Evolutionary conservation across 331 rosid species (phyloP), one percentile per base, ranked within the genome.

Genomic region (Quercus phellos): DNA sequence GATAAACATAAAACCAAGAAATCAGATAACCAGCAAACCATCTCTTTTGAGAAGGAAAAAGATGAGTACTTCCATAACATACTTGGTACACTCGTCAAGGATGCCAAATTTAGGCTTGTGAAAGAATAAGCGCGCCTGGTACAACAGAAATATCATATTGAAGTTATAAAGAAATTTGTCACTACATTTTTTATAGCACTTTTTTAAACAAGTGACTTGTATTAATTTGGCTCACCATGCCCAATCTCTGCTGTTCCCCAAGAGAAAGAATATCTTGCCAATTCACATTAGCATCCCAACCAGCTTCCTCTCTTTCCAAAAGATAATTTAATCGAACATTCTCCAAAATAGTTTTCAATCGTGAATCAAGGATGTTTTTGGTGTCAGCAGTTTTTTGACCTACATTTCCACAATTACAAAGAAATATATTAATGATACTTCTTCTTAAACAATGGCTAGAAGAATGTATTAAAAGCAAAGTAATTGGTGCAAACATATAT

Each of bases 21-120:
- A 83, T 61, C 55, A 74, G 71, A 78, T 55, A 63, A 55, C 19
- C 51, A 24, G 78, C 32, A 35, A 38, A 73, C 70, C 70, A 56
- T 67, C 26, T 75, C 14, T 51, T 64, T 53, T 5, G 0, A 56
- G 72, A 55, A 55, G 68, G 32, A 75, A 69, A 79, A 56, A 72
- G 30, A 43, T 14, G 34, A 34, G 56, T 38, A 51, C 18, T 74
- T 74, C 19, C 72, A 88, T 71, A 80, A 43, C 99, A 7, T 90
- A 94, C 99, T 94, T 94, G 86, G 99, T 94, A 83, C 99, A 94
- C 85, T 94, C 99, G 66, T 94, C 99, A 67, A 94, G 95, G 87
- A 94, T 94, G 12, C 92, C 99, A 73, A 88, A 92, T 73, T 85
- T 92, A 50, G 99, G 99, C 83, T 88, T 88, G 87, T 94, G 99